A percentile compares a stretch with the other conserved stretches of the same genome.
Conservation (phyloP, 176 grass and related monocot genomes). For the Typha latifolia region DNA sequence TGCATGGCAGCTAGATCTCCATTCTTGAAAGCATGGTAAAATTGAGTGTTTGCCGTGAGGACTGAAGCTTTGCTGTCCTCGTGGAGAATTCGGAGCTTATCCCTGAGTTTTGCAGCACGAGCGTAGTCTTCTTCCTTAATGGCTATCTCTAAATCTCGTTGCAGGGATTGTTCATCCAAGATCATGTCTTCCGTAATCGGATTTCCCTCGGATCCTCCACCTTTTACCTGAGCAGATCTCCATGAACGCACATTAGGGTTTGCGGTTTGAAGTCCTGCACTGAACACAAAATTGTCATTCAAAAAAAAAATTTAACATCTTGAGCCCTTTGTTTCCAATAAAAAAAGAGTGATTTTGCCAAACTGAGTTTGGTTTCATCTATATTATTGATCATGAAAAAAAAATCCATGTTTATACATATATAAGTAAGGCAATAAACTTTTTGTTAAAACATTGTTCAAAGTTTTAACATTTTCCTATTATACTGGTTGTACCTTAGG, state of each 20-base stretch:
- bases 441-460: no score
- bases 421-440: no score
- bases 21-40: slow-evolving; percentile 65
- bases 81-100: slow-evolving; percentile 46
- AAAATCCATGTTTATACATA: no score
- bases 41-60: slow-evolving; percentile 46
- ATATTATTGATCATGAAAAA: no score
- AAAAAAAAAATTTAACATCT: background rate
- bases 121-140: slow-evolving; percentile 71
- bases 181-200: slow-evolving; percentile 27
- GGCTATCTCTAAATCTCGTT: slow-evolving; percentile 36
- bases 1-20: slow-evolving; percentile 64
- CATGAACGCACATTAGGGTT: slow-evolving; percentile 6
- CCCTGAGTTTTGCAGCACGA: slow-evolving; percentile 40
- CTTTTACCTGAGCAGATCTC: slow-evolving; percentile 35
- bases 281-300: slow-evolving; percentile 14
- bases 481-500: no score
- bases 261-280: slow-evolving; percentile 29
- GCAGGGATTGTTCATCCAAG: slow-evolving; percentile 46
- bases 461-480: no score
- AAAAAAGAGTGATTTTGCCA: background rate
- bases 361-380: no score
- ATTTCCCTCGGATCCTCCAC: slow-evolving; percentile 55
- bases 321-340: background rate
- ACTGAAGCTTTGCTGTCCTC: slow-evolving; percentile 55